These are phyloP conservation scores for Centrapalus pauciflorus DNA, from an alignment of 129 eudicot species.

Conservation along the genomic window DNA sequence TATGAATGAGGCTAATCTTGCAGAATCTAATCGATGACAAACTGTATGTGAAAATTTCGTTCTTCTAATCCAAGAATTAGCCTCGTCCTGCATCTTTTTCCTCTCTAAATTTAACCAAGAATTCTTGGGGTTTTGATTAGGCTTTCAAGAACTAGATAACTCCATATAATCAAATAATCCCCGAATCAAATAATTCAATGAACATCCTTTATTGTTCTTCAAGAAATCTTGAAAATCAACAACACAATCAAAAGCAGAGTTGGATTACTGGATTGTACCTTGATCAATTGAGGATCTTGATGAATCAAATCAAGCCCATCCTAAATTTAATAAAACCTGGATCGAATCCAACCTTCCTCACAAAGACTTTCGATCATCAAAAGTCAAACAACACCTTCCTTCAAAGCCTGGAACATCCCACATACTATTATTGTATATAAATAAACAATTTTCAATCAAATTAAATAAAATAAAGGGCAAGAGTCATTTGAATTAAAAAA, in stretches of 20 bases:
- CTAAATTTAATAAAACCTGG: constrained; percentile 4
- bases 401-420: constrained; percentile 29
- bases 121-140: constrained; percentile 1
- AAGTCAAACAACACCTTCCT: constrained; percentile 31
- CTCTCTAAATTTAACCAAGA: background rate
- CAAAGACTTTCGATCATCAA: constrained; percentile 12
- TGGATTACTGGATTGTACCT: constrained; percentile 19
- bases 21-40: constrained; percentile 68
- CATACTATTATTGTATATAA: background rate
- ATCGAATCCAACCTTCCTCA: too few relatives aligned
- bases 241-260: constrained; percentile 16
- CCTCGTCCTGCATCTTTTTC: constrained; percentile 62
- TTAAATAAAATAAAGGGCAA: constrained; percentile 9
- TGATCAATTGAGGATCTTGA: constrained; percentile 17
- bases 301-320: constrained; percentile 15
- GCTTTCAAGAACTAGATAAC: constrained; percentile 11
- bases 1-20: constrained; percentile 45
- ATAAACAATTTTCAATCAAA: constrained; percentile 5
- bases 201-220: background rate
- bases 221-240: constrained; percentile 15
- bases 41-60: constrained; percentile 77
- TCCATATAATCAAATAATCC: constrained; percentile 11
- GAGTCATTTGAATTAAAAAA: constrained; percentile 2
- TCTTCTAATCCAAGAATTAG: constrained; percentile 87
- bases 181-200: constrained; percentile 12